Evolutionary conservation across 176 grass and related monocot species (phyloP), one percentile per base, ranked within the genome.

Genomic region (Thalia dealbata): DNA sequence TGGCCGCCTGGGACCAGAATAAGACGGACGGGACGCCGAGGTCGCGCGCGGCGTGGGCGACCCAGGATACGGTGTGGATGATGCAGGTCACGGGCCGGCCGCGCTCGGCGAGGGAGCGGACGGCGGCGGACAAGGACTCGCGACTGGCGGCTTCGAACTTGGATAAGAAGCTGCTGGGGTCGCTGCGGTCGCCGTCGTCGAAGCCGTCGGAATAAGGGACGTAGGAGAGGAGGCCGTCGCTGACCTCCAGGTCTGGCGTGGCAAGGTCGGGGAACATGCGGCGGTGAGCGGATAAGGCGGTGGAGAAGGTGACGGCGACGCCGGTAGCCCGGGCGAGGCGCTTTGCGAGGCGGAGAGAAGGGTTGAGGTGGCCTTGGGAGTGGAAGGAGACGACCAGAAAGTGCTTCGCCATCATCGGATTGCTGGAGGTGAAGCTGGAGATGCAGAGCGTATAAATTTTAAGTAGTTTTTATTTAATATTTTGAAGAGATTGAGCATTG

Each of bases 1-100:
- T 74, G 1, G 78, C 86, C 21, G 83, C 81, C 78, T 92, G 90
- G 27, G 84, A 67, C 90, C 84, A 92, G 75, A 60, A 86, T 5
- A 84, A 55, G 1, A 63, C 78, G 16, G 51, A 35, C 4, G 78
- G 86, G 64, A 86, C 14, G 29, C 43, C 72, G 18, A 18, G 78
- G 50, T 69, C 16, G 19, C 48, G 52, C 0, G 81, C 83, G 8
- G 86, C 81, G 22, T 84, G 83, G 24, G 59, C 72, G 0, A 55
- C 68, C 64, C 67, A 56, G 0, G 29, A 50, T 15, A 84, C 1
- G 51, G 72, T 79, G 74, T 73, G 84, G 35, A 80, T 21, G 16
- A 88, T 7, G 71, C 83, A 76, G 9, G 89, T 88, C 25, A 92
- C 80, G 11, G 76, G 77, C 14, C 18, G 45, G 7, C 83, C 86